Evolutionary conservation across 495 filamentous ascomycete genomes (phyloP).

Genomic region (Pyrenula aspistea): DNA sequence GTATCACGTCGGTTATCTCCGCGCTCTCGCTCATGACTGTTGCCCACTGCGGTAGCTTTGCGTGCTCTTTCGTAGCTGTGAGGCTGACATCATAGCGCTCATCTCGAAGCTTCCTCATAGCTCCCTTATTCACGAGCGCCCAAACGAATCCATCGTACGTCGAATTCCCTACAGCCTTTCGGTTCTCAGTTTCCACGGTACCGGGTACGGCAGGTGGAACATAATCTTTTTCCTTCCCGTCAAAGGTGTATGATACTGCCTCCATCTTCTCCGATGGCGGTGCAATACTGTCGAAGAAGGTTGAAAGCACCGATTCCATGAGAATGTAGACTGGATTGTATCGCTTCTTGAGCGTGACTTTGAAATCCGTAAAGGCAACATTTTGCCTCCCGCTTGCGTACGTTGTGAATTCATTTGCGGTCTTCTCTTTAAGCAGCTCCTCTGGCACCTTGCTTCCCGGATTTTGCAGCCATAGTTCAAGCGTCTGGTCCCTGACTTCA

Average conservation of each 20-base stretch:
- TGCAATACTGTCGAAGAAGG: slow-evolving; percentile 68
- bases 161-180: slow-evolving; percentile 47
- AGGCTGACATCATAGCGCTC: slow-evolving; percentile 92
- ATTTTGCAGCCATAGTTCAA: slow-evolving; percentile 14
- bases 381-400: slow-evolving; percentile 95
- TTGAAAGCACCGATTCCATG: slow-evolving; percentile 53
- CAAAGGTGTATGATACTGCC: slow-evolving; percentile 72
- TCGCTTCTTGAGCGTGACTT: slow-evolving; percentile 71
- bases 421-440: slow-evolving; percentile 66
- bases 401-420: slow-evolving; percentile 66
- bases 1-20: slow-evolving; percentile 78
- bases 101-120: slow-evolving; percentile 79
- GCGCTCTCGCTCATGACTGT: slow-evolving; percentile 95
- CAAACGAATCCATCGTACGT: slow-evolving; percentile 85
- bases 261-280: slow-evolving; percentile 58
- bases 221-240: slow-evolving; percentile 73
- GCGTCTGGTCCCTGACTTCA: slow-evolving; percentile 28
- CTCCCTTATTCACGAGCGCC: slow-evolving; percentile 89
- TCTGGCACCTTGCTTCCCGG: slow-evolving; percentile 30
- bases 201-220: slow-evolving; percentile 46
- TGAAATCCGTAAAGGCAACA: slow-evolving; percentile 77
- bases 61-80: slow-evolving; percentile 80
- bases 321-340: slow-evolving; percentile 74
- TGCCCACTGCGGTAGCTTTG: slow-evolving; percentile 81
- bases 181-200: slow-evolving; percentile 22